Evolutionary conservation across 2,329 filamentous ascomycete species (phyloP), one percentile per base, ranked within the genome.

Genomic region (Fusarium sp.): DNA sequence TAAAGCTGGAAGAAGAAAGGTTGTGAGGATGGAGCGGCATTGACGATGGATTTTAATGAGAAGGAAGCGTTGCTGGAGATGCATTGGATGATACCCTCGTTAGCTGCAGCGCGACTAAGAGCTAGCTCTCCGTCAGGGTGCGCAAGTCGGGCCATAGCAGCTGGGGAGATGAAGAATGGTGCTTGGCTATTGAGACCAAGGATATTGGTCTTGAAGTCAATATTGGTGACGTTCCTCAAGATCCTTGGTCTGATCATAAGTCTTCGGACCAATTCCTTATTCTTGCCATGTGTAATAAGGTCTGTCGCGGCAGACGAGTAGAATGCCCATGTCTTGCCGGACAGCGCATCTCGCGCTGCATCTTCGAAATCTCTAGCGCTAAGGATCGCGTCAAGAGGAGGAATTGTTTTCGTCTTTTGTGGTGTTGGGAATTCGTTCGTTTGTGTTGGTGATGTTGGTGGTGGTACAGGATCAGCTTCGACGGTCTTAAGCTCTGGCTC

Each of bases 241-340:
- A 89, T 83, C 18, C 88, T 83, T 1, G 89, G 89, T 0, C 90
- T 86, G 10, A 92, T 83, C 77, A 83, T 83, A 70, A 91, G 88
- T 24, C 83, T 79, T 34, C 83, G 79, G 71, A 89, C 89, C 63
- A 84, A 79, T 1, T 83, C 81, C 29, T 81, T 83, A 75, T 92
- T 92, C 46, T 85, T 83, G 49, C 68, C 68, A 53, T 89, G 87
- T 32, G 90, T 88, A 73, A 85, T 84, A 16, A 82, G 79, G 72
- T 86, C 90, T 5, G 89, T 91, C 8, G 90, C 87, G 0, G 89
- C 90, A 4, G 88, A 90, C 15, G 88, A 90, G 75, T 90, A 87
- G 72, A 91, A 92, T 0, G 90, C 90, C 88, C 88, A 91, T 14
- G 89, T 87, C 72, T 92, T 92, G 11, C 84, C 83, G 4, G 84